A percentile compares a stretch with the other conserved stretches of the same genome.
phyloP scores from a whole-genome alignment of 345 rosid species.

The Hibiscus syriacus region DNA sequence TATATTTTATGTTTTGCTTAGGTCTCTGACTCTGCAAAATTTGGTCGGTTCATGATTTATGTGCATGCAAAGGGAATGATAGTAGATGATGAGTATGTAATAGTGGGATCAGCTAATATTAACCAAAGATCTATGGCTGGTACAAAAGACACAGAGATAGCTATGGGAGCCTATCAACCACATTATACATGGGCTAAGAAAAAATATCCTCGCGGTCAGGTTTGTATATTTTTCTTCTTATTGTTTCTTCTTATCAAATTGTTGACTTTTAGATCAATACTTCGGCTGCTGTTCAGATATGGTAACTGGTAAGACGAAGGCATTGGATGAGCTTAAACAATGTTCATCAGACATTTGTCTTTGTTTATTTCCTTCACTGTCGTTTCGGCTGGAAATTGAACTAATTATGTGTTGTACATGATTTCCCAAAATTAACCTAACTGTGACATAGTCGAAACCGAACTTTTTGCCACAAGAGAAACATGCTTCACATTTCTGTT shows the following conservation, averaged over 20 bases:
- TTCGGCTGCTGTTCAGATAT: not conserved
- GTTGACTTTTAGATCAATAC: not conserved
- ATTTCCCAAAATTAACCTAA: too few species aligned
- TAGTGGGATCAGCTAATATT: constrained; percentile 64
- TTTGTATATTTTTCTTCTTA: constrained; percentile 9
- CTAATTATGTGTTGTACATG: too few species aligned
- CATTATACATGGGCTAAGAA: constrained; percentile 61
- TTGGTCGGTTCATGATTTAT: constrained; percentile 54
- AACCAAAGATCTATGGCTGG: constrained; percentile 81
- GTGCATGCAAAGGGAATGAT: constrained; percentile 73
- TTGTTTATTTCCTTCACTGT: too few species aligned
- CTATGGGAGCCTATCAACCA: constrained; percentile 97
- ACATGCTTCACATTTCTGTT: not conserved
- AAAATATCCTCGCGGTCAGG: constrained; percentile 80
- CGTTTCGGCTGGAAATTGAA: too few species aligned
- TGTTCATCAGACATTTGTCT: not conserved
- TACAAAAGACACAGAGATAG: constrained; percentile 64
- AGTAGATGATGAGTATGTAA: constrained; percentile 60
- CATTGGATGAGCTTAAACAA: not conserved
- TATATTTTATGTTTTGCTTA: constrained; percentile 1
- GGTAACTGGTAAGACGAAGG: not conserved
- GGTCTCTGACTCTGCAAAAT: constrained; percentile 26
- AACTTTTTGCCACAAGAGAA: not conserved
- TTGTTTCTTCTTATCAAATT: not conserved
- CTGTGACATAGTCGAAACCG: too few species aligned